Evolutionary conservation across 768 basidiomycete genomes (phyloP), one percentile per base, ranked within the genome.

Genomic region (Neoboletus subvelutipes): DNA sequence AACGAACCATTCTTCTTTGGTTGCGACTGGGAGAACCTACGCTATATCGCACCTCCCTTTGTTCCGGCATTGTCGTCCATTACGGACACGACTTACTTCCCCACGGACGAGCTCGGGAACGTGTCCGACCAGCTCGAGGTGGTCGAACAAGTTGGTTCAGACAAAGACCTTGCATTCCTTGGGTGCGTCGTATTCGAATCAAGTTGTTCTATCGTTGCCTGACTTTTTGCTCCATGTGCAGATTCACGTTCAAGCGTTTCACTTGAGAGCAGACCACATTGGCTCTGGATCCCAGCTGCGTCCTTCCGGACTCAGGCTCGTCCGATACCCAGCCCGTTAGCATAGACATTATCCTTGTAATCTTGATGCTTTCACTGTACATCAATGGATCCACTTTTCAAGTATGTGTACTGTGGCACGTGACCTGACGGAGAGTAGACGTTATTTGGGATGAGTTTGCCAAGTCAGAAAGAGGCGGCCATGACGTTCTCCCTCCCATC

Each of bases 31-130:
- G 81, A 81, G 43, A 80, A 87, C 4, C 84, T 99, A 69, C 87
- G 95, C 31, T 85, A 92, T 60, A 98, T 99, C 58, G 92, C 95
- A 59, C 92, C 94, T 24, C 96, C 96, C 1, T 98, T 98, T 71
- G 91, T 99, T 15, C 96, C 96, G 4, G 91, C 88, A 54, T 79
- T 99, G 43, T 87, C 90, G 62, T 94, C 91, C 29, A 90, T 90
- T 66, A 94, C 92, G 24, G 94, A 97, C 67, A 97, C 94, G 0
- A 91, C 88, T 3, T 96, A 98, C 76, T 98, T 98, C 88, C 94
- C 94, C 3, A 94, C 90, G 4, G 94, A 97, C 62, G 94, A 97
- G 64, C 82, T 94, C 26, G 86, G 87, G 39, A 83, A 89, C 63
- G 81, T 83, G 48, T 77, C 83, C 5, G 81, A 82, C 59, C 80